Conservation (phyloP, 805 yeast genomes). For the Diddensiella caesifluorescens region DNA sequence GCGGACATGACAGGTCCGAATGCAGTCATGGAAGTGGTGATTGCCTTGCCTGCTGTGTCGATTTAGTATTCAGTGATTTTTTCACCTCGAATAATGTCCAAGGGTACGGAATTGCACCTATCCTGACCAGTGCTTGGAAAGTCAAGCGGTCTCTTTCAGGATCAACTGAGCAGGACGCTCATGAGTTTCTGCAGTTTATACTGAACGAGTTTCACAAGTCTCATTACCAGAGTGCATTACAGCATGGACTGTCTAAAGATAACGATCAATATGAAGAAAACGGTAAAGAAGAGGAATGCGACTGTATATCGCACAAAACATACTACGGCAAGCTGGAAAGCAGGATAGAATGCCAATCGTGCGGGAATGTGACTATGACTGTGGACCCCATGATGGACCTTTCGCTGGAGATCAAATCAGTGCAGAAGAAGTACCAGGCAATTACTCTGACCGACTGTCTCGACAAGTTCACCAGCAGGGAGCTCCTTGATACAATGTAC, state of each 20-base stretch:
- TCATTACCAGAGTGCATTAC: constrained; percentile 15
- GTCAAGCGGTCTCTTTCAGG: constrained; percentile 79
- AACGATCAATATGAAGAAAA: constrained; percentile 4
- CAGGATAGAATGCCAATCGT: constrained; percentile 66
- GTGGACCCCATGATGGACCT: constrained; percentile 88
- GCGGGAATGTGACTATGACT: constrained; percentile 60
- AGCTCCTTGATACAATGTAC: constrained; percentile 68
- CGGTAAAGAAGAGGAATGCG: constrained; percentile 39
- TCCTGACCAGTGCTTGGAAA: constrained; percentile 84
- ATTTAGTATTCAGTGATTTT: constrained; percentile 67
- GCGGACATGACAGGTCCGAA: constrained; percentile 57
- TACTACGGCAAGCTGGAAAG: constrained; percentile 83
- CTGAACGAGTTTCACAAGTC: constrained; percentile 70
- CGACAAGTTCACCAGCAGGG: constrained; percentile 69
- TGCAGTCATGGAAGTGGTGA: constrained; percentile 25
- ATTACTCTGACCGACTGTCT: constrained; percentile 56
- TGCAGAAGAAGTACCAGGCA: constrained; percentile 11
- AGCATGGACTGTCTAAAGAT: constrained; percentile 1
- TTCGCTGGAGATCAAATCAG: constrained; percentile 61
- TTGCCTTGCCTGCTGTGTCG: constrained; percentile 85
- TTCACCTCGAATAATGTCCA: constrained; percentile 56
- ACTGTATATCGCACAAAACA: constrained; percentile 75
- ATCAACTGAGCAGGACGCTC: constrained; percentile 96
- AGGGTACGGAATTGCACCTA: constrained; percentile 76
- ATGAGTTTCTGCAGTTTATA: constrained; percentile 92